Base-by-base conservation (phyloP, 805 yeast genomes). In the Torulaspora gathmanii region DNA sequence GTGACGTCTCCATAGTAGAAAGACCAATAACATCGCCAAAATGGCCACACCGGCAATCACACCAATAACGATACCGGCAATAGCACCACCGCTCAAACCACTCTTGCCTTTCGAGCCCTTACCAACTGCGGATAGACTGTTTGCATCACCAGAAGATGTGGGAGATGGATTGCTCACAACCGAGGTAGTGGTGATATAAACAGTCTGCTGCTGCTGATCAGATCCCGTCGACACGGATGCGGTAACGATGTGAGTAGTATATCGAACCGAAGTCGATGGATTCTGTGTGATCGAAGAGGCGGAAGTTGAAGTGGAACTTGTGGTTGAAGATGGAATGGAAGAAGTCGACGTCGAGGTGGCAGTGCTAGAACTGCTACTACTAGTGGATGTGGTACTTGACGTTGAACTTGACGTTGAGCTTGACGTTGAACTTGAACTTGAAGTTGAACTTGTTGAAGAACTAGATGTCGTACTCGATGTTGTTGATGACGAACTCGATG, bases 51-150 rank as follows among this genome's bases (percentile, higher is more conserved):
- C 83, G 16, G 60, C 68, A 9, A 78, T 65, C 5, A 69, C 70
- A 22, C 83, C 83, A 31, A 77, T 67, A n/a, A 77, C 83, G 22
- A 79, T 74, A 37, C 83, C 83, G 8, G 80, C 83, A 44, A 78
- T 77, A 16, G 81, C 80, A 13, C 83, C 83, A 27, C 57, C 64
- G 37, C 62, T 54, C 33, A 61, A 26, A 11, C 45, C 37, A 29
- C 46, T 45, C n/a, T 37, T 41, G 10, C 44, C 33, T 6, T 39
- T 22, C 12, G 45, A 29, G 34, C 25, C 33, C 33, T 44, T 50
- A 13, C 29, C 44, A 37, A 35, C 27, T 23, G 48, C 11, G 15
- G 47, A 39, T 15, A 20, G 23, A 19, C 40, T 42, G 13, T 15
- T 29, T 3, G 31, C 20, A 2, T 27, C 19, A 12, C 15, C 17